These are phyloP conservation scores for Omphalea diandra DNA, from an alignment of 441 rosid species.

Conservation along the genomic window DNA sequence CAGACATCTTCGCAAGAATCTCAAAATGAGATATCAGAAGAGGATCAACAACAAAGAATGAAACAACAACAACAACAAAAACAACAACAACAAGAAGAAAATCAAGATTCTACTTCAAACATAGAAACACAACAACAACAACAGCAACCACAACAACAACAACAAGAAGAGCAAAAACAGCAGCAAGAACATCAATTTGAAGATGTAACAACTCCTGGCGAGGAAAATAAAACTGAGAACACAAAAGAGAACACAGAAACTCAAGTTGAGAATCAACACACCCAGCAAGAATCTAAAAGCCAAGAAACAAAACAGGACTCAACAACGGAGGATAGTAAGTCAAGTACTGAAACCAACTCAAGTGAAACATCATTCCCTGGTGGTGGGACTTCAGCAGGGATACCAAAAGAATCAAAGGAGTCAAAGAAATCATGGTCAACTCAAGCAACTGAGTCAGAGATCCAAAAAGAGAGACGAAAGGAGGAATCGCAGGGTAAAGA, in stretches of 20 bases:
- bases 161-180: constrained; percentile 13
- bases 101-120: no score
- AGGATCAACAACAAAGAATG: constrained; percentile 30
- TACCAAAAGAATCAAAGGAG: constrained; percentile 78
- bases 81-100: constrained; percentile 30
- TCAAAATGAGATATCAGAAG: constrained; percentile 31
- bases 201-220: constrained; percentile 15
- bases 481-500: constrained; percentile 36
- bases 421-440: constrained; percentile 80
- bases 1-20: constrained; percentile 33
- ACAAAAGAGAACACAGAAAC: neutral
- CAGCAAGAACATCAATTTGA: constrained; percentile 24
- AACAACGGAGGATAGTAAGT: constrained; percentile 21
- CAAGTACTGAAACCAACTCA: constrained; percentile 13
- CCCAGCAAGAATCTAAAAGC: constrained; percentile 1
- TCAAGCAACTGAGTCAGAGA: constrained; percentile 72
- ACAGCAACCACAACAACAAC: constrained; percentile 25
- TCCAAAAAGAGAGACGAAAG: constrained; percentile 73
- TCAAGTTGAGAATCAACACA: neutral
- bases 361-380: constrained; percentile 28
- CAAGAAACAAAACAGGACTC: constrained; percentile 19
- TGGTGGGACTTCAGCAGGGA: constrained; percentile 38
- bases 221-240: constrained; percentile 9
- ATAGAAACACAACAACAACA: no score
- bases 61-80: constrained; percentile 29